Percentiles rank a stretch among this genome's conserved stretches.
Conservation (phyloP, 257 asterid genomes). For the Voacanga thouarsii region DNA sequence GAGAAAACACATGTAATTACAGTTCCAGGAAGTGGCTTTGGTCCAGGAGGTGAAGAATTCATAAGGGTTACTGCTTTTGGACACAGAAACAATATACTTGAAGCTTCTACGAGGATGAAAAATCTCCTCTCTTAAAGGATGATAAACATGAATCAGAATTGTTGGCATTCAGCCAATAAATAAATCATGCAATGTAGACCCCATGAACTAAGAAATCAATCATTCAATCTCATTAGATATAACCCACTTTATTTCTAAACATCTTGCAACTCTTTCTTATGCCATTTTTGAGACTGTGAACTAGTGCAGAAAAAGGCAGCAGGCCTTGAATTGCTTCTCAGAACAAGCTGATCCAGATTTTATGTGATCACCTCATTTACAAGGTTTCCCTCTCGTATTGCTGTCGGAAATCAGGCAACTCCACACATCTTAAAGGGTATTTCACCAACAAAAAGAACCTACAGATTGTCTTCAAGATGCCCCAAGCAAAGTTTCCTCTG, state of each 20-base stretch:
- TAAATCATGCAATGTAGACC: not conserved
- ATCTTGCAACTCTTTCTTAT: not conserved
- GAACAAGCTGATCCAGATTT: not conserved
- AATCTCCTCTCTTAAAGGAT: constrained; percentile 29
- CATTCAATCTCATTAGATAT: not conserved
- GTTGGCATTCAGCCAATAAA: constrained; percentile 1
- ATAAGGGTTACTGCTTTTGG: constrained; percentile 82
- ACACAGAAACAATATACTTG: constrained; percentile 56
- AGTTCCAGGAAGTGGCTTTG: constrained; percentile 89
- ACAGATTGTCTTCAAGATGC: not conserved
- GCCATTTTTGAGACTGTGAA: not conserved
- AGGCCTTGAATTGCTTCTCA: not conserved
- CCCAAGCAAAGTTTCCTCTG: not conserved
- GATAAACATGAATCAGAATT: constrained; percentile 11
- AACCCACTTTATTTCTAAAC: not conserved
- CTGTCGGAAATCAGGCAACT: not conserved
- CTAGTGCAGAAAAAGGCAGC: not conserved
- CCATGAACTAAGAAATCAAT: not conserved
- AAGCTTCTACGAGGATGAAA: constrained; percentile 69
- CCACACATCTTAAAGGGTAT: not conserved
- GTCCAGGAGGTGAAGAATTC: constrained; percentile 86
- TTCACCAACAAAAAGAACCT: not conserved
- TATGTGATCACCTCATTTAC: not conserved
- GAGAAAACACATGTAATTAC: constrained; percentile 74
- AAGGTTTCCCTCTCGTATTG: not conserved